Base-by-base conservation (phyloP, 306 rosid species). In the Gleditsia sinensis region DNA sequence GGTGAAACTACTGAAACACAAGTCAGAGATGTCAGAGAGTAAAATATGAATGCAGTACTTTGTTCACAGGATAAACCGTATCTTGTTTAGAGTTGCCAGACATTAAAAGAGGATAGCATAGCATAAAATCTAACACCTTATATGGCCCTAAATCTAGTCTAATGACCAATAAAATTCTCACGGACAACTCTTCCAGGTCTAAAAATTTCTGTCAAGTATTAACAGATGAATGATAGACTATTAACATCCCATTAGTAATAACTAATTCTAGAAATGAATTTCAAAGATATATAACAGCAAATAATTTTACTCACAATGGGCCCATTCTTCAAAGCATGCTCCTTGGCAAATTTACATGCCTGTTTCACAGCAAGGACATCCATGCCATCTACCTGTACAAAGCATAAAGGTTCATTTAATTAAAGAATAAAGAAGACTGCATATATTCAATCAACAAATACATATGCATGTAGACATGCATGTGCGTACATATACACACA, bases 361-460 rank as follows among this genome's bases (percentile, higher is more conserved):
- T 90, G 97, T 81, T 92, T 92, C 74, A 92, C 97, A 9, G 96
- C 97, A 73, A 92, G 79, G 57, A 57, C 96, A 78, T 92, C 97
- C 97, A 92, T 92, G 56, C 97, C 97, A 81, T 92, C 97, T 30
- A 92, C 92, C 97, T 92, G 83, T 73, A 78, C 55, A 63, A 69
- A 78, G 54, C 32, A 50, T 10, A 74, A 73, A 6, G 34, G 4
- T n/a, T 13, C 24, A 57, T 68, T 62, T 32, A 33, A 42, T n/a
- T 5, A 48, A n/a, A 17, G 6, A 6, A n/a, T 9, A 7, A 60
- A 9, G n/a, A n/a, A n/a, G n/a, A n/a, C n/a, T n/a, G n/a, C n/a
- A n/a, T n/a, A 73, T 61, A 66, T 73, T 46, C 75, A 66, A 49
- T 60, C 14, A 25, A 51, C 54, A 70, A 28, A 50, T 49, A 71